phyloP scores from a whole-genome alignment of 2,329 filamentous ascomycete genomes.

The Aspergillus nomiae region DNA sequence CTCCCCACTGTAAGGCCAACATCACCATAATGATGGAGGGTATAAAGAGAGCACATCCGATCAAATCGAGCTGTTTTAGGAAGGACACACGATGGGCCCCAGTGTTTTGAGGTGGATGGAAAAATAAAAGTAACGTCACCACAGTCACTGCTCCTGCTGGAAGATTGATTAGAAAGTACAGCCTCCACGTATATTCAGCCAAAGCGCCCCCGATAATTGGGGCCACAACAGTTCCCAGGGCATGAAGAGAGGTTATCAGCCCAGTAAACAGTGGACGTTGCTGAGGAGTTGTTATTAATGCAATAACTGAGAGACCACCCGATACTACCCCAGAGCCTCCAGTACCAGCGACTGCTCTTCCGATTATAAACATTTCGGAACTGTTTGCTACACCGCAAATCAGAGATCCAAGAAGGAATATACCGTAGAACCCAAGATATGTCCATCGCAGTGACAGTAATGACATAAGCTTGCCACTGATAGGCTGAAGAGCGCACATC shows the following conservation, averaged over 20 bases:
- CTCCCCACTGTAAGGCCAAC: constrained; percentile 29
- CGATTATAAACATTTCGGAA: constrained; percentile 11
- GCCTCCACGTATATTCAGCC: constrained; percentile 7
- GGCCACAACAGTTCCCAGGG: constrained; percentile 10
- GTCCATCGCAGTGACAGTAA: constrained; percentile 6
- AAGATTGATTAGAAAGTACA: constrained; percentile 16
- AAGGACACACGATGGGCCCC: neutral
- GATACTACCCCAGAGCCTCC: constrained; percentile 13
- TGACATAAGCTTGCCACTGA: constrained; percentile 8
- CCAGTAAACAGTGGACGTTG: constrained; percentile 10
- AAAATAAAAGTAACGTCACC: constrained; percentile 12
- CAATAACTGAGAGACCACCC: constrained; percentile 11
- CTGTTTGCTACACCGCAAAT: constrained; percentile 12
- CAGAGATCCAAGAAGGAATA: constrained; percentile 13
- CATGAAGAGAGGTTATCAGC: constrained; percentile 5
- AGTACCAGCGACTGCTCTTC: constrained; percentile 12
- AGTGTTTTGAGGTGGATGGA: constrained; percentile 8
- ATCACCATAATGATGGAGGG: constrained; percentile 26
- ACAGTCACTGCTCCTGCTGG: constrained; percentile 16
- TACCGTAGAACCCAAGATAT: constrained; percentile 5
- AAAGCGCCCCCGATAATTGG: constrained; percentile 10
- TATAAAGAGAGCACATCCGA: constrained; percentile 25
- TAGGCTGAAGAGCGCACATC: constrained; percentile 7
- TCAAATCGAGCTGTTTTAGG: constrained; percentile 23
- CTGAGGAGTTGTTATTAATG: constrained; percentile 7